These are phyloP conservation scores for Xylaria sp. DNA, from an alignment of 2,329 filamentous ascomycete genomes.

Conservation along the genomic window DNA sequence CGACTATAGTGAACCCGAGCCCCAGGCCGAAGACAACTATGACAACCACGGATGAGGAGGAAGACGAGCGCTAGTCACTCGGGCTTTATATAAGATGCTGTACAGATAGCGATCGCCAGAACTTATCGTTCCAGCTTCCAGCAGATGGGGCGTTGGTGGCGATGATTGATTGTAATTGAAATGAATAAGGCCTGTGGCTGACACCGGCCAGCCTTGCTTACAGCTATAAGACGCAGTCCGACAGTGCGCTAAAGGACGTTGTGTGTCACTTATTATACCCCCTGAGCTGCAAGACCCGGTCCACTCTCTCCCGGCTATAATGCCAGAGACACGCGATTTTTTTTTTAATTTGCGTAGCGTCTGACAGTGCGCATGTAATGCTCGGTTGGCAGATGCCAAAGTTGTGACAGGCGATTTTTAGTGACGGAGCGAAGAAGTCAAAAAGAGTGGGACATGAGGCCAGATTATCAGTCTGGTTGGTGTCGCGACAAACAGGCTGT, in stretches of 20 bases:
- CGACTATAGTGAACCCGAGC: background rate
- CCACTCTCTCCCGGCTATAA: conserved; percentile 7
- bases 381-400: background rate
- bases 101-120: conserved; percentile 4
- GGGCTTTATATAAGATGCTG: background rate
- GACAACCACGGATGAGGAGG: background rate
- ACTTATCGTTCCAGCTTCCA: background rate
- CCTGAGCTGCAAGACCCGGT: conserved; percentile 15
- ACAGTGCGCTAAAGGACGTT: conserved; percentile 9
- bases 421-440: conserved; percentile 8
- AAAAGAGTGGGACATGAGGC: conserved; percentile 24
- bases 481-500: conserved; percentile 23
- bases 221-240: conserved; percentile 38
- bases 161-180: conserved; percentile 16
- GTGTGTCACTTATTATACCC: conserved; percentile 2
- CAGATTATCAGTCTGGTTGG: conserved; percentile 24
- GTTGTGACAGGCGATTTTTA: conserved; percentile 6
- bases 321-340: background rate
- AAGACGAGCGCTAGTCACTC: conserved; percentile 5
- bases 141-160: conserved; percentile 6
- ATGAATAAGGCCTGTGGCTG: conserved; percentile 16
- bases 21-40: conserved; percentile 1
- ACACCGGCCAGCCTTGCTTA: conserved; percentile 39
- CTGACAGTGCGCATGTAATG: conserved; percentile 8
- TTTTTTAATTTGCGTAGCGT: conserved; percentile 1